Evolutionary conservation across 1,284 basidiomycete species (phyloP), one percentile per base, ranked within the genome.

Genomic region (Thecaphora thlaspeos): DNA sequence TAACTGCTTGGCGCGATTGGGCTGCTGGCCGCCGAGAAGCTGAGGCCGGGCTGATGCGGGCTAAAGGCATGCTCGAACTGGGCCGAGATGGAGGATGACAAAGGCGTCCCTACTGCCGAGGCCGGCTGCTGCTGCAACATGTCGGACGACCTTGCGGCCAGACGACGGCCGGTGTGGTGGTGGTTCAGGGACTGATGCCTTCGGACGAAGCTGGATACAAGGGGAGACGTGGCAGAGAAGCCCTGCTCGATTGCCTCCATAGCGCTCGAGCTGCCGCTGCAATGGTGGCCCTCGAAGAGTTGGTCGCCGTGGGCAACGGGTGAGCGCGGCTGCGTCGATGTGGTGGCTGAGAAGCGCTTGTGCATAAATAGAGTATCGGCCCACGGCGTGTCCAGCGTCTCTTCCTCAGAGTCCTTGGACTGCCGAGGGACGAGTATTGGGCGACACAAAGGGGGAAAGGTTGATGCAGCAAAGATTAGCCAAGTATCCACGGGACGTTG

Each of bases 111-210:
- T 34, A 10, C 50, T 40, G 18, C 41, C 46, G 32, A 34, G 4
- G 32, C 4, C 9, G 32, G 5, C 32, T 34, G 32, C 32, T 34
- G 32, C 26, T 42, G 47, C 2, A 51, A 50, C 12, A 57, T 41
- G 22, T 56, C 53, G 10, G 47, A 52, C 3, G 57, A 64, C n/a
- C 52, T 51, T n/a, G 61, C 41, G 9, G 55, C 49, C 18, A 63
- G 43, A 1, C 67, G 59, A 11, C 54, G 32, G 4, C 49, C 63
- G 22, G 63, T 63, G 2, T 55, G 43, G 37, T 60, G 48, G 26
- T 69, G 62, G 36, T 71, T 71, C 57, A 71, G 64, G n/a, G 69
- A 71, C 45, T 71, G 69, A 38, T 67, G 69, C 22, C 69, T 55
- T 21, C 69, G 61, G 1, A 70, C 42, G 12, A 61, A 47, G 41